Base-by-base conservation (phyloP, 257 asterid species). In the Striga asiatica region DNA sequence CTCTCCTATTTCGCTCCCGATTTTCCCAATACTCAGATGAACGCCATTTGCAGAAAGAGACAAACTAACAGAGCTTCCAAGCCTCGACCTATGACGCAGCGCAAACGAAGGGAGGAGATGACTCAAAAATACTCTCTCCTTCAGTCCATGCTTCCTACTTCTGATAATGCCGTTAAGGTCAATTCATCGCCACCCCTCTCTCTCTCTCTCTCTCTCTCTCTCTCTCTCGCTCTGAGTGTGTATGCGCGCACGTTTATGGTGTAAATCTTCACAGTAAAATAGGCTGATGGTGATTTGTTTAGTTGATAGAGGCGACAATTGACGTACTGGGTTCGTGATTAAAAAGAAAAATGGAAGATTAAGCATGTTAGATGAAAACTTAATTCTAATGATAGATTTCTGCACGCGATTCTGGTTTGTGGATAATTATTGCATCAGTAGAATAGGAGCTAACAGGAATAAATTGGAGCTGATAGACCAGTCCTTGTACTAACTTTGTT, bases 91-190 rank as follows among this genome's bases (percentile, higher is more conserved):
- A 25, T 35, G 87, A 72, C n/a, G n/a, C n/a, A n/a, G 22, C 71
- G 77, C 12, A 23, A 41, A 22, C 59, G 81, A 65, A 77, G 81
- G 60, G 68, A 57, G 21, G 52, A 56, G 54, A 52, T 79, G 76
- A 58, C 21, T 54, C 76, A 72, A 22, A 72, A 58, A 0, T 83
- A 28, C 60, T 73, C 77, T 60, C 19, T 68, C 62, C 87, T 87
- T 61, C 80, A 56, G 41, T 77, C 87, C 16, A 62, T 73, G 78
- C 67, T 87, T 63, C 93, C 96, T 16, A 54, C 75, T 32, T 72
- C 76, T 18, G 8, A 19, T 48, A n/a, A 48, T 22, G 31, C 58
- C 6, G 5, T 8, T 7, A 88, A 88, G 93, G 96, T 83, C 46
- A 3, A 21, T 50, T 50, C 41, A 19, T 38, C 28, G 34, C 8